These are phyloP conservation scores for Talinum fruticosum DNA, from an alignment of 148 eudicot genomes.

Conservation along the genomic window DNA sequence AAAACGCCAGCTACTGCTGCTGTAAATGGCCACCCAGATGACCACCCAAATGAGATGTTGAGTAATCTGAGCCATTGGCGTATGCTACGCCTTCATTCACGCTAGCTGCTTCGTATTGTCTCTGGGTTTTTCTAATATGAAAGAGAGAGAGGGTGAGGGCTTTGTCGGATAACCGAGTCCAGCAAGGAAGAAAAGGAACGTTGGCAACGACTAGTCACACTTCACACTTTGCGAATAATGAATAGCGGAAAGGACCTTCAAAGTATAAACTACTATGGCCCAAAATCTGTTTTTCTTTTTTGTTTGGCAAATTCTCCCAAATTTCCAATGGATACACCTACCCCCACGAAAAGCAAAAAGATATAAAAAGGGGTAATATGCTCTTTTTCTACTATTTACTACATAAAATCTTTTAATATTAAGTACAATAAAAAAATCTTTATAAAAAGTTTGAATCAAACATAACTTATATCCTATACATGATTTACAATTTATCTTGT, in stretches of 20 bases:
- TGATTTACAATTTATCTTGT: no score
- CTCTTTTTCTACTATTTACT: no score
- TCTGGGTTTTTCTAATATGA: background rate
- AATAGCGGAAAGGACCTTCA: background rate
- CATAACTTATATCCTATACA: no score
- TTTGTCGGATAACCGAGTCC: conserved; percentile 1
- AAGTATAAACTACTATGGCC: background rate
- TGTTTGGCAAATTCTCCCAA: background rate
- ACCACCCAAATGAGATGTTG: background rate
- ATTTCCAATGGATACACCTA: no score
- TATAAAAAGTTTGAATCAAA: no score
- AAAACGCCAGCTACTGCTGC: background rate
- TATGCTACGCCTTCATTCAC: background rate
- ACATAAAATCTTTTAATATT: no score
- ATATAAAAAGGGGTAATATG: no score
- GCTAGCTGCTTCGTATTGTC: background rate
- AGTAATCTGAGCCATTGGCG: background rate
- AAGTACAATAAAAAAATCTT: no score
- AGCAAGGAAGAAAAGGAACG: background rate
- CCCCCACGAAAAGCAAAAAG: no score
- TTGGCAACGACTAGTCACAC: background rate
- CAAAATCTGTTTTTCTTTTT: no score
- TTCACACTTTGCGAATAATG: background rate
- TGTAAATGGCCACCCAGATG: background rate
- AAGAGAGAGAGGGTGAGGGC: background rate